These are phyloP conservation scores for Phytophthora ramorum DNA, from an alignment of 352 stramenopile species.

Conservation along the genomic window DNA sequence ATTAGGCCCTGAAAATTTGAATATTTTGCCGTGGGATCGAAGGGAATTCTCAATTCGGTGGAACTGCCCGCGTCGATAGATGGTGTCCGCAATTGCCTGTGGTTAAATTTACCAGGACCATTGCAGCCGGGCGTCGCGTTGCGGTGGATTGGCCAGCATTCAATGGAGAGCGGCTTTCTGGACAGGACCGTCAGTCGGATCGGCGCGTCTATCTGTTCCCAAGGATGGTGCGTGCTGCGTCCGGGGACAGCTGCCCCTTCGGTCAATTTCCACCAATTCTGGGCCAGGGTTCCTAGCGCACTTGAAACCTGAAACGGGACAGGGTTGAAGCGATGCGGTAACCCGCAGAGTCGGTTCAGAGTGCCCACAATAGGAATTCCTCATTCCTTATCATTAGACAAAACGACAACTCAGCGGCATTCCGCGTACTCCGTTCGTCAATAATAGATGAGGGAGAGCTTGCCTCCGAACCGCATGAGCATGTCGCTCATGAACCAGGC, in stretches of 20 bases:
- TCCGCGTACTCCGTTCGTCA: not conserved
- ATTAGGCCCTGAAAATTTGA: slow-evolving; percentile 4
- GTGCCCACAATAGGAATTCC: slow-evolving; percentile 15
- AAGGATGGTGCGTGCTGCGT: slow-evolving; percentile 19
- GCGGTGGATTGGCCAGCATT: slow-evolving; percentile 16
- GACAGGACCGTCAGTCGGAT: slow-evolving; percentile 14
- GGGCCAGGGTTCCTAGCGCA: no score
- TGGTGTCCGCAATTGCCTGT: not conserved
- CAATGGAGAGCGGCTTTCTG: slow-evolving; percentile 21
- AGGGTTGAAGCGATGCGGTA: slow-evolving; percentile 19
- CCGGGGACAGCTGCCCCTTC: slow-evolving; percentile 1
- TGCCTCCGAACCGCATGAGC: slow-evolving; percentile 51
- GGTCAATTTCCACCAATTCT: slow-evolving; percentile 15
- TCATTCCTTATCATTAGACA: slow-evolving; percentile 11
- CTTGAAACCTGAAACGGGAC: not conserved
- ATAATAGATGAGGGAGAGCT: slow-evolving; percentile 43
- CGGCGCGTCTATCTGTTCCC: slow-evolving; percentile 18
- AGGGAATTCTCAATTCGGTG: slow-evolving; percentile 4
- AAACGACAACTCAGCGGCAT: slow-evolving; percentile 12
- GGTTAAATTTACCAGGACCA: no score
- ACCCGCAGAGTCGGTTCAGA: slow-evolving; percentile 25
- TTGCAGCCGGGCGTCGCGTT: slow-evolving; percentile 5
- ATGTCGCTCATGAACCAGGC: slow-evolving; percentile 63
- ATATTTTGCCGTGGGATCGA: slow-evolving; percentile 9
- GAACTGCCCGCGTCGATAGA: not conserved